Percentiles rank a stretch among this genome's conserved stretches.
These are phyloP conservation scores for Globisporangium apiculatum DNA, from an alignment of 352 stramenopile genomes.

Conservation along the genomic window DNA sequence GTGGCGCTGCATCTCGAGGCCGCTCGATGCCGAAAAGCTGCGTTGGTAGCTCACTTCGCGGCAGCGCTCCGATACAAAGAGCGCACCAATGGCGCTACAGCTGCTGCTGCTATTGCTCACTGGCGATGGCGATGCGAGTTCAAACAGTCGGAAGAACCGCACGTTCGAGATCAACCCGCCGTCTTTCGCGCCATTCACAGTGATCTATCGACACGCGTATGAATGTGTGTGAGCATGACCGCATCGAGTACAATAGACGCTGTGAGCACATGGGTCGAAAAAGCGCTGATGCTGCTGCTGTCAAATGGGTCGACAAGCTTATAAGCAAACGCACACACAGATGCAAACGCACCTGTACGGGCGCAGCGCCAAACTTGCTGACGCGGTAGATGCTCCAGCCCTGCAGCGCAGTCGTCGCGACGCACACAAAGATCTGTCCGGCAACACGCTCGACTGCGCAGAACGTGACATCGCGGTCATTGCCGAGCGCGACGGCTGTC, in stretches of 20 bases:
- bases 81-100: conserved; percentile 13
- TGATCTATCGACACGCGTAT: conserved; percentile 22
- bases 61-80: conserved; percentile 55
- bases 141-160: conserved; percentile 57
- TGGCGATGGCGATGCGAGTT: conserved; percentile 11
- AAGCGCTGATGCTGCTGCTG: too few species aligned
- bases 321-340: not conserved
- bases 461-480: conserved; percentile 44
- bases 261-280: too few species aligned
- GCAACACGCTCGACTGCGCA: conserved; percentile 52
- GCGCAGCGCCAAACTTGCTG: conserved; percentile 43
- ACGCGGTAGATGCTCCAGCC: conserved; percentile 56
- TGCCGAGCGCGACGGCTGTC: conserved; percentile 12
- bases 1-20: conserved; percentile 17
- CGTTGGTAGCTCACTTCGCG: conserved; percentile 22
- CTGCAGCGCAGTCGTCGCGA: conserved; percentile 37
- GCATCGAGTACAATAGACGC: too few species aligned
- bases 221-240: not conserved
- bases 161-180: conserved; percentile 33
- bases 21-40: conserved; percentile 9
- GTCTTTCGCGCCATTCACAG: conserved; percentile 35
- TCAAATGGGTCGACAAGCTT: too few species aligned
- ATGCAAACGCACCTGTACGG: conserved; percentile 29
- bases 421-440: conserved; percentile 36
- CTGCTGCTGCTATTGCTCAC: not conserved